Evolutionary conservation across 345 rosid genomes (phyloP), one percentile per base, ranked within the genome.

Genomic region (Hibiscus trionum): DNA sequence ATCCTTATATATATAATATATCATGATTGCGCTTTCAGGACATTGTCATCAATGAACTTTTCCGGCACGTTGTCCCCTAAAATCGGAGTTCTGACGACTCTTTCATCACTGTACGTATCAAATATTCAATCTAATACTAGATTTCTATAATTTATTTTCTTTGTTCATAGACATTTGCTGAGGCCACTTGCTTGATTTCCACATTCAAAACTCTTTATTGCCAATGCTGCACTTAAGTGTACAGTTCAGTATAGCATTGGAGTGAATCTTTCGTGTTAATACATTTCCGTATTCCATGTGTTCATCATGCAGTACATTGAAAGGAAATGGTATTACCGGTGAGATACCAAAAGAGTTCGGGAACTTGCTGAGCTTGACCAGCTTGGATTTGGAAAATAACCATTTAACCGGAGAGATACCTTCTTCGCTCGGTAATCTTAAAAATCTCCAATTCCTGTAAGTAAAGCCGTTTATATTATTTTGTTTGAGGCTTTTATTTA

Each of bases 391-490:
- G 87, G 97, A 86, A 75, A 86, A 86, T 69, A 96, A 96, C 88
- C 82, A 53, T 73, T 79, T 96, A 67, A 83, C 73, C 47, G 98
- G 99, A 71, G 79, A 73, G 76, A 91, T 96, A 86, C 99, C 99
- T 7, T 71, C 90, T 67, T 76, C 93, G 62, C 79, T 93, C 59
- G 97, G 99, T 50, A 82, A 89, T 70, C 98, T 96, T 69, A 85
- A 83, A 81, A 88, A 75, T 67, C 98, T 93, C 79, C 98, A 91
- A 78, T 89, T 96, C 85, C 80, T 96, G 99, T 96, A 81, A 89
- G 97, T 80, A 65, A 66, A 49, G 74, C 59, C 39, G 1, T 72
- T 69, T 56, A 6, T 65, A 12, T 10, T 82, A 29, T 52, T 42
- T 42, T 15, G 44, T 21, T 61, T 71, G 16, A 67, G 7, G 37